Evolutionary conservation across 2,329 filamentous ascomycete genomes (phyloP), one percentile per base, ranked within the genome.

Genomic region (Emericellopsis cladophorae): DNA sequence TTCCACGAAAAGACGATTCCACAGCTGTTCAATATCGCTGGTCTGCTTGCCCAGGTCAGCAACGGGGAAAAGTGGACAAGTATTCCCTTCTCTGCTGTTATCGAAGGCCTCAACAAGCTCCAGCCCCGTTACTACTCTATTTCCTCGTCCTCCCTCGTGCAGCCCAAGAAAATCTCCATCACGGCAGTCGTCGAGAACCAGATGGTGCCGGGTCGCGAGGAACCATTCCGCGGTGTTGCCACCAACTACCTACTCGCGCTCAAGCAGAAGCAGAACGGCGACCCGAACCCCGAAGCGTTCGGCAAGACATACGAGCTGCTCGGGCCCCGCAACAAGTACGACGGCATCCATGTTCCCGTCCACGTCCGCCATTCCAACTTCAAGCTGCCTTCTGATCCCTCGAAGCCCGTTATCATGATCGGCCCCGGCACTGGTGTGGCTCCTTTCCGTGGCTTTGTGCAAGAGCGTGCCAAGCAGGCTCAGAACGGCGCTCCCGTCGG

Each of bases 91-190:
- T 95, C 92, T 8, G 80, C 89, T 52, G 80, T 96, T 52, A 88
- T 98, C 49, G 92, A 98, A 70, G 84, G 87, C 49, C 64, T 98
- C 46, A 85, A 81, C 64, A 96, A 95, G 70, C 79, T 98, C 43
- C 92, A 98, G 62, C 90, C 92, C 32, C 86, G 92, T 39, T 98
- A 96, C 72, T 98, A 98, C 70, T 98, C 93, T 39, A 98, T 98
- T 61, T 98, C 92, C 2, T 98, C 93, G 1, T 96, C 92, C 1
- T 95, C 92, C 7, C 62, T 88, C 8, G 89, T 94, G 14, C 89
- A 98, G 58, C 89, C 92, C 58, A 81, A 94, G 64, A 90, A 88
- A 67, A 88, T 98, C 49, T 86, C 92, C 45, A 84, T 98, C 54
- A 98, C 92, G 14, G 90, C 90, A 43, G 83, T 96, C 33, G 90